A percentile compares a stretch with the other conserved stretches of the same genome.
Conservation (phyloP, 2,329 filamentous ascomycete genomes). For the Nothophoma quercina region DNA sequence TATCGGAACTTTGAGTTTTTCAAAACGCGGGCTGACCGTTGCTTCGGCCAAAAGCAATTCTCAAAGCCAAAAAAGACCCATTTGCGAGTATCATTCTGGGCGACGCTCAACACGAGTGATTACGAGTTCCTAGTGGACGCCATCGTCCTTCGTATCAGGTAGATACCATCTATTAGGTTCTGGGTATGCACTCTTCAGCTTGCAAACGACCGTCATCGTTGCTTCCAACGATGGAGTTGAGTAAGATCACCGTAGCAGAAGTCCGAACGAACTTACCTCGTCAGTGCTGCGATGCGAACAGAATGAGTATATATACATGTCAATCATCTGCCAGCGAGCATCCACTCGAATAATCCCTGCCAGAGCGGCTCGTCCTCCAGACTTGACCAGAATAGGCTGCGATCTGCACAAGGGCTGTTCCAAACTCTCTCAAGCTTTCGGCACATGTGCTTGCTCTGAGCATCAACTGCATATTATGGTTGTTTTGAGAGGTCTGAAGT, state of each 20-base stretch:
- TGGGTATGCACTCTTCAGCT: neutral
- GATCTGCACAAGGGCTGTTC: conserved; percentile 12
- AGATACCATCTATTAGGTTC: neutral
- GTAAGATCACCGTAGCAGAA: neutral
- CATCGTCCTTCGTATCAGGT: neutral
- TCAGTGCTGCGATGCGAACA: neutral
- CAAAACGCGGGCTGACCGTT: neutral
- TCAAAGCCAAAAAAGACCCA: neutral
- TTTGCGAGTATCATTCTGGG: neutral
- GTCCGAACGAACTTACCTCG: no score
- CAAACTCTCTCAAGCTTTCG: neutral
- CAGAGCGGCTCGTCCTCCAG: neutral
- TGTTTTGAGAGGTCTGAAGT: neutral
- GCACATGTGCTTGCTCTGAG: neutral
- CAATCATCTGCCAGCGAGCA: neutral
- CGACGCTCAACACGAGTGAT: neutral
- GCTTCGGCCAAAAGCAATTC: conserved; percentile 3
- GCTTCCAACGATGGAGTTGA: neutral
- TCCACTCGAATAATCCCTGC: conserved; percentile 1
- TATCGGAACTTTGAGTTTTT: neutral
- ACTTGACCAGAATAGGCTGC: neutral
- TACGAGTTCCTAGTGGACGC: neutral
- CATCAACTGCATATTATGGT: neutral
- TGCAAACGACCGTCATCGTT: neutral
- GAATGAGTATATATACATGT: neutral